A percentile compares a stretch with the other conserved stretches of the same genome.
phyloP scores from a whole-genome alignment of 495 filamentous ascomycete species.

The Echria macrotheca region DNA sequence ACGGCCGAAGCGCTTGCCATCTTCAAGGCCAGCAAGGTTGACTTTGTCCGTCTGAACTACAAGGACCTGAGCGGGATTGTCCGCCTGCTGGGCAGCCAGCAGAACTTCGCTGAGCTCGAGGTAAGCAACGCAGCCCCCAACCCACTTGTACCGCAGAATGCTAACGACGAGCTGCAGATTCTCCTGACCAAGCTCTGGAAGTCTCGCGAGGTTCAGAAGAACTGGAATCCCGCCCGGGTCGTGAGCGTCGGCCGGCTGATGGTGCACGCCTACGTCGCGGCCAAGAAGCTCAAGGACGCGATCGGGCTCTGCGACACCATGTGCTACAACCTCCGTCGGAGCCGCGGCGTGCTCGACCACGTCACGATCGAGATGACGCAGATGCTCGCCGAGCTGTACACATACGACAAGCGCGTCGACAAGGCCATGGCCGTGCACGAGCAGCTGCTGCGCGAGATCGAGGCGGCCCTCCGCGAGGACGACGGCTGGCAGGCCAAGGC shows the following conservation, averaged over 20 bases:
- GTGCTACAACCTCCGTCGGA: constrained; percentile 58
- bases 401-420: constrained; percentile 42
- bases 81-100: constrained; percentile 52
- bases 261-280: constrained; percentile 52
- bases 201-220: constrained; percentile 54
- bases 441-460: constrained; percentile 42
- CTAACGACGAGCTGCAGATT: no score
- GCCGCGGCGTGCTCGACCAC: constrained; percentile 49
- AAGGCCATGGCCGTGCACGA: constrained; percentile 53
- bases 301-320: constrained; percentile 55
- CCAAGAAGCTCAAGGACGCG: constrained; percentile 36
- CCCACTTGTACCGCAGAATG: no score
- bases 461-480: constrained; percentile 16
- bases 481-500: not conserved
- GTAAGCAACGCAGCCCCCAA: no score
- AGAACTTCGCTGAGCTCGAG: constrained; percentile 54
- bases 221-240: constrained; percentile 49
- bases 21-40: constrained; percentile 44
- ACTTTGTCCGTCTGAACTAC: constrained; percentile 48
- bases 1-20: constrained; percentile 47
- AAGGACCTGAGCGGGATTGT: constrained; percentile 50
- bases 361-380: constrained; percentile 51
- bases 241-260: constrained; percentile 53
- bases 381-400: constrained; percentile 51
- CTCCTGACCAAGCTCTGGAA: constrained; percentile 57